These are phyloP conservation scores for Calonectria naviculata DNA, from an alignment of 2,329 filamentous ascomycete genomes.

Conservation along the genomic window DNA sequence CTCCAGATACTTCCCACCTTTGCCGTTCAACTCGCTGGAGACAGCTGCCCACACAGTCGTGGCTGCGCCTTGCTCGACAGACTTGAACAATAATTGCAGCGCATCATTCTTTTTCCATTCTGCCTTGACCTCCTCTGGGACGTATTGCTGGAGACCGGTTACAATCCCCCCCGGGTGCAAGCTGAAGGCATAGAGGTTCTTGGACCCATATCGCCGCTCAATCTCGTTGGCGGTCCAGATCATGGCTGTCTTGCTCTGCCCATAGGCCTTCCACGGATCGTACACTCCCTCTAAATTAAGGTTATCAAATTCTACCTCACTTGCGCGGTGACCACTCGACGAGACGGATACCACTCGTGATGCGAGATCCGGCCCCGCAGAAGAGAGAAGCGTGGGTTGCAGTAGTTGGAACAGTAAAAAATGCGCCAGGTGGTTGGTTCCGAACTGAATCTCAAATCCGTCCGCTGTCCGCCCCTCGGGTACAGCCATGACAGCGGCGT, in stretches of 20 bases:
- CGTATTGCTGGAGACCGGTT: slow-evolving; percentile 13
- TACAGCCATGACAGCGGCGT: slow-evolving; percentile 35
- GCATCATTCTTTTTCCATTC: neutral
- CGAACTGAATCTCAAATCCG: slow-evolving; percentile 31
- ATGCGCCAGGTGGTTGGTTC: slow-evolving; percentile 29
- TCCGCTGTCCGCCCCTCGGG: slow-evolving; percentile 21
- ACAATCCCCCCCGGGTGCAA: slow-evolving; percentile 46
- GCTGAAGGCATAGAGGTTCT: slow-evolving; percentile 47
- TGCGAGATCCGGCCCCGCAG: neutral
- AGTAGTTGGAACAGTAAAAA: slow-evolving; percentile 25
- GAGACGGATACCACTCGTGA: slow-evolving; percentile 14
- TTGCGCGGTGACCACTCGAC: neutral
- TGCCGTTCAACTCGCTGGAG: neutral
- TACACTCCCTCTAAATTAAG: slow-evolving; percentile 11
- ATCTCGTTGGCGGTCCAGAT: slow-evolving; percentile 51
- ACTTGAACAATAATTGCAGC: neutral
- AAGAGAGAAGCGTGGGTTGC: neutral
- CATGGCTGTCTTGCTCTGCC: slow-evolving; percentile 62
- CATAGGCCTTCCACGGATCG: slow-evolving; percentile 53
- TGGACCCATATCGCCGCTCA: neutral
- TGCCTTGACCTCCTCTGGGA: neutral
- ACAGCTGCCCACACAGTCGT: slow-evolving; percentile 20
- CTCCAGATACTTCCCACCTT: slow-evolving; percentile 21
- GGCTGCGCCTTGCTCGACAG: slow-evolving; percentile 11
- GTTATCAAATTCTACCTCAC: neutral